Base-by-base conservation (phyloP, 2,329 filamentous ascomycete species). In the Ceratocystis cacaofunesta region DNA sequence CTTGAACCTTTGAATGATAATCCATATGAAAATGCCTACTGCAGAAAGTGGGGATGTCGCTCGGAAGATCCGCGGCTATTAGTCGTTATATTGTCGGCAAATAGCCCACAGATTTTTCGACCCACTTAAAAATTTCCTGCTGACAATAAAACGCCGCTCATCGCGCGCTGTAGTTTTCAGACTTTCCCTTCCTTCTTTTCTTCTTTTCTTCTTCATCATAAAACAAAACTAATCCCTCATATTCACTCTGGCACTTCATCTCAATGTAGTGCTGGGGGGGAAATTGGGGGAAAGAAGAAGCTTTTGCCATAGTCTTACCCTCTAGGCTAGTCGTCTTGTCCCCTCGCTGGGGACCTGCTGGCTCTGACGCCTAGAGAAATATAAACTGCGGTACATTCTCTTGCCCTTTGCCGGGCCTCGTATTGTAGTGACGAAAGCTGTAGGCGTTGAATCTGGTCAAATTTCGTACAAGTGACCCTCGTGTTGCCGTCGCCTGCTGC, bases 281-380 rank as follows among this genome's bases (percentile, higher is more conserved):
- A 87, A 87, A 87, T 77, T 81, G 84, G 80, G 83, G 83, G 84
- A 84, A 72, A 88, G 84, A 85, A 68, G 63, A 68, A 65, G 64
- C 62, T 5, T 17, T 52, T 65, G 65, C 66, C 66, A 68, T 63
- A 60, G 75, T 75, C 78, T 80, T 80, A 79, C 78, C 78, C 74
- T 78, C 75, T 78, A 76, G 71, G 73, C 75, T 75, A 74, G 71
- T 69, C 70, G 71, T 70, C 62, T 55, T 52, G 62, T 46, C 46
- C 62, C 43, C 30, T 64, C 46, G 36, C 50, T 50, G 57, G 32
- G 61, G 41, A 30, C 30, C 41, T 44, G 28, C 60, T 55, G 64
- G 65, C 65, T 62, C 55, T 69, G 68, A 68, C 60, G 68, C 66
- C 44, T 70, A 70, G 74, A 74, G 73, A 75, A 75, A 74, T 73